phyloP scores from a whole-genome alignment of 164 flowering plant species.

The Aristolochia fimbriata region DNA sequence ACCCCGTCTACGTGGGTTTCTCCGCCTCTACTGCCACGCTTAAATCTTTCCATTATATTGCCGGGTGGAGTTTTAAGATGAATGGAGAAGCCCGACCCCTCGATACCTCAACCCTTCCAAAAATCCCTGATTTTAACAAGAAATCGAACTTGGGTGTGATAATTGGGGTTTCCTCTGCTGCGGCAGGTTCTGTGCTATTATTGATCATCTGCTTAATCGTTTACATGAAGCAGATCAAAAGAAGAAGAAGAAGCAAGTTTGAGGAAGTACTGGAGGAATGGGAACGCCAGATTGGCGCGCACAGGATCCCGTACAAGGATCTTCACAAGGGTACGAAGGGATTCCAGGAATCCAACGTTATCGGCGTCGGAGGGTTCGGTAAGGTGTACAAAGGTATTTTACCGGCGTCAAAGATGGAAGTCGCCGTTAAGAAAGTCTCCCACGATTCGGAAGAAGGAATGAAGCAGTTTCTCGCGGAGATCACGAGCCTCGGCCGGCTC shows the following conservation, averaged over 20 bases:
- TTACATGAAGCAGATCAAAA: slow-evolving; percentile 1
- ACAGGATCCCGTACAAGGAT: slow-evolving; percentile 14
- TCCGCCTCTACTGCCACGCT: slow-evolving; percentile 4
- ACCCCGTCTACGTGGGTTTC: slow-evolving; percentile 12
- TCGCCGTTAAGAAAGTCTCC: slow-evolving; percentile 18
- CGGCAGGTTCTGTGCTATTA: not conserved
- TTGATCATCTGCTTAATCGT: not conserved
- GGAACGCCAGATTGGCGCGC: slow-evolving; percentile 12
- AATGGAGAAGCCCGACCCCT: slow-evolving; percentile 9
- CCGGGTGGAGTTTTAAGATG: slow-evolving; percentile 15
- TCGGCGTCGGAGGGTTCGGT: slow-evolving; percentile 19
- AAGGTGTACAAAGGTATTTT: slow-evolving; percentile 14
- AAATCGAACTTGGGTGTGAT: slow-evolving; percentile 1
- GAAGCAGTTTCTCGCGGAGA: slow-evolving; percentile 19
- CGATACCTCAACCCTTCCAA: slow-evolving; percentile 8
- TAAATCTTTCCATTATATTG: slow-evolving; percentile 6
- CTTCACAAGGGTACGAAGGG: slow-evolving; percentile 14
- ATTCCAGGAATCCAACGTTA: slow-evolving; percentile 9
- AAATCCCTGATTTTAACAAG: slow-evolving; percentile 2
- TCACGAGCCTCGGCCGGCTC: slow-evolving; percentile 15
- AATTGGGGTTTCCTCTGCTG: slow-evolving; percentile 3
- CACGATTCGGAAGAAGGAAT: slow-evolving; percentile 23
- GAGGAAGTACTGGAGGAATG: slow-evolving; percentile 14
- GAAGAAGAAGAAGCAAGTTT: slow-evolving; percentile 6
- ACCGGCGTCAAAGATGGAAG: slow-evolving; percentile 5